Base-by-base conservation (phyloP, 768 basidiomycete genomes). In the Lactarius hengduanensis region DNA sequence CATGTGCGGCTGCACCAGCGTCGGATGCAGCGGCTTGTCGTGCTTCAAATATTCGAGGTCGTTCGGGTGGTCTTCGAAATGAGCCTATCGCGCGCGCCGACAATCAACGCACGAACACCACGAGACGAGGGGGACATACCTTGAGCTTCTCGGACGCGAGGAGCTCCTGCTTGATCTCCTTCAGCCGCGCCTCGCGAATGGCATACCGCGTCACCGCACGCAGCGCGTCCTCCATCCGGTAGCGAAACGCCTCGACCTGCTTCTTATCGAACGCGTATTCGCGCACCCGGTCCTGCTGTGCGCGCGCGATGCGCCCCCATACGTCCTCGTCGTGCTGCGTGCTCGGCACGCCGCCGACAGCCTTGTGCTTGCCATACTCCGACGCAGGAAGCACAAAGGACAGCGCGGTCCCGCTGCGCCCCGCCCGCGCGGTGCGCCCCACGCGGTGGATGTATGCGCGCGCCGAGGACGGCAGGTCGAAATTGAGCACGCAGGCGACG, bases 401-500 rank as follows among this genome's bases (percentile, higher is more conserved):
- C 26, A 99, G 78, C 1, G 94, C 85, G 82, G 96, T 90, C 11
- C 97, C 97, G 0, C 92, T 88, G 36, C 93, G 87, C 0, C 97
- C 97, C 0, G 96, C 97, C 26, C 97, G 92, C 16, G 97, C 97
- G 0, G 97, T 99, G 30, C 97, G 88, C 15, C 97, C 97, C 18
- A 98, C 90, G 58, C 97, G 89, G 75, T 99, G 97, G 0, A 92
- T 95, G 74, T 99, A 99, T 15, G 94, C 85, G 20, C 88, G 88
- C 4, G 92, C 83, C 0, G 94, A 89, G 0, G 86, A 80, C 0
- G 97, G 97, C n/a, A 98, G 83, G 77, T 99, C 97, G 77, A 98
- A 99, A 80, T 99, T 99, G 75, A 99, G 84, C 3, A 99, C 96
- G 71, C 96, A 98, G 11, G 95, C 88, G 63, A 98, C 97, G 70